Evolutionary conservation across 805 yeast genomes (phyloP), one percentile per base, ranked within the genome.

Genomic region (Saccharomycopsis sp.): DNA sequence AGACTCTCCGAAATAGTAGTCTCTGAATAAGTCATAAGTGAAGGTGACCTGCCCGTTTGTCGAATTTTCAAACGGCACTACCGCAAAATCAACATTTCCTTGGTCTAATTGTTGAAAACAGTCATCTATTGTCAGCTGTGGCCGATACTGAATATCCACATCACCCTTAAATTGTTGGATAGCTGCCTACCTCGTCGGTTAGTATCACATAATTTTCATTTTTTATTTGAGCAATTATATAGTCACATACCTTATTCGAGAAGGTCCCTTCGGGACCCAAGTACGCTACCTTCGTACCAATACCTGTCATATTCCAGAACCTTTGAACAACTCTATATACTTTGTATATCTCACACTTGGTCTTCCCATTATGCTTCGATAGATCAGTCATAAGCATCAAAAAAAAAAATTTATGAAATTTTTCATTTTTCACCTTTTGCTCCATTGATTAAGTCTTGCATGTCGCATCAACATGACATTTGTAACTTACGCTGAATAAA

Each of bases 221-320:
- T n/a, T n/a, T n/a, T n/a, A n/a, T n/a, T n/a, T n/a, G n/a, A n/a
- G n/a, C n/a, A n/a, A n/a, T n/a, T n/a, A n/a, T n/a, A n/a, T n/a
- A n/a, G 78, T 46, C 48, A 50, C 57, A 8, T 57, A 54, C 94
- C 71, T 91, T 96, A 65, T 92, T 96, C 1, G 98, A 88, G 70
- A 90, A 94, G 0, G 97, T 92, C 1, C 97, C 97, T 54, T 75
- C 75, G 0, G 99, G 99, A 0, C 98, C 99, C 54, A 92, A 71
- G 66, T 81, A 92, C 2, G 89, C 90, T 2, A 87, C 84, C 64
- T 74, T 81, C 24, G 5, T 29, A 29, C 9, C 12, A 29, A 5
- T 29, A 12, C 12, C 37, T 29, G 37, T 29, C 37, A 29, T 29
- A 7, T 29, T 29, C 12, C 12, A 12, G 37, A 29, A 12, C 37